Base-by-base conservation (phyloP, 345 rosid species). In the Euphorbia peplus region DNA sequence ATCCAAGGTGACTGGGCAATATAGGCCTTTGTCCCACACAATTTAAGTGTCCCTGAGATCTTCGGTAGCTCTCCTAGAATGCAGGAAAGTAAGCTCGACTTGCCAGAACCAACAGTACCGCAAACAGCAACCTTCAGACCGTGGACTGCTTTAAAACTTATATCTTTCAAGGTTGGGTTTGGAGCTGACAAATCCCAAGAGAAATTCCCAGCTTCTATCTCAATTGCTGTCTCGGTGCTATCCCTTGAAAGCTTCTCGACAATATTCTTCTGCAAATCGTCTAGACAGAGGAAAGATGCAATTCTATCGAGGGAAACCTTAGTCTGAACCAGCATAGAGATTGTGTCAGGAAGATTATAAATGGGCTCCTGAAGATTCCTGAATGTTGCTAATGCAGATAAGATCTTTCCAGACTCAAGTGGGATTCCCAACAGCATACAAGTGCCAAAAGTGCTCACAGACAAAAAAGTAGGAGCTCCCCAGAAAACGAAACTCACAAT, bases 1-100 rank as follows among this genome's bases (percentile, higher is more conserved):
- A 77, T 71, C 84, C 79, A 81, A 5, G 84, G 70, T 37, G 79
- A 74, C 61, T 77, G 81, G 1, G 77, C 57, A 54, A 81, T 79
- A 42, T 81, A 77, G 39, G 84, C 84, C 69, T 60, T 80, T 35
- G 74, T 70, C 26, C 83, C 79, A 42, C 68, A 75, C 35, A 79
- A 25, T 50, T 72, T 66, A 60, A 66, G 56, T 12, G 37, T 37
- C 56, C 79, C 83, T 13, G 83, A 79, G 29, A 69, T 56, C 75
- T 70, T 75, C 47, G 77, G 73, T 18, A 79, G 51, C 44, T 76
- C 80, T 8, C 80, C 75, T 16, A 79, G 56, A 67, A 79, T 71
- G 72, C 79, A 70, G 57, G 56, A 63, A 26, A 75, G 73, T 3
- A 79, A 46, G 58, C 82, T 79, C 7, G 82, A 79, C 66, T 79